Evolutionary conservation across 352 stramenopile species (phyloP), one percentile per base, ranked within the genome.

Genomic region (Pythium graminicola): DNA sequence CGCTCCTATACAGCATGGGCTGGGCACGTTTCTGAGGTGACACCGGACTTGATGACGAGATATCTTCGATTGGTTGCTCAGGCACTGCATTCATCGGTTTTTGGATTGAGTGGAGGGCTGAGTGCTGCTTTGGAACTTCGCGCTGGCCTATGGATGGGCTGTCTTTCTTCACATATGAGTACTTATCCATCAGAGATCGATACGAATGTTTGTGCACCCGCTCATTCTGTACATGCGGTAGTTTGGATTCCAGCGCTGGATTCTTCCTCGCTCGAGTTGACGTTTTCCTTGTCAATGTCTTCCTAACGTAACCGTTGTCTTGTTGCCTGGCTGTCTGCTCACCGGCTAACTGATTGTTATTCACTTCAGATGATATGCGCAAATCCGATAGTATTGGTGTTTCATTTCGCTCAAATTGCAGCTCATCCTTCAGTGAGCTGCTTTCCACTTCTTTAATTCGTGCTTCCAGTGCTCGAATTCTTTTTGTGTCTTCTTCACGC

Each of bases 401-500:
- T n/a, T n/a, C n/a, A n/a, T n/a, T n/a, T n/a, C n/a, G n/a, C n/a
- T n/a, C n/a, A n/a, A n/a, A n/a, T n/a, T n/a, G n/a, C n/a, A n/a
- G n/a, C n/a, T n/a, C n/a, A n/a, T n/a, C n/a, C n/a, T n/a, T n/a
- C n/a, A n/a, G n/a, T n/a, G n/a, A n/a, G n/a, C n/a, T n/a, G n/a
- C n/a, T n/a, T 22, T 59, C 50, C 14, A 53, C 7, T 10, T 55
- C 43, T 22, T 45, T 50, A 31, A 55, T 10, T 13, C 40, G 46
- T 0, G 50, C 42, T 19, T 81, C 70, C 2, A 85, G 47, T 3
- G 72, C 59, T 41, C 72, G 83, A 17, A 88, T 88, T 31, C 69
- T 70, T 35, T 71, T 70, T 11, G 66, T 31, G 6, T 89, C 75
- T 36, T 89, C 75, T 1, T 84, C 65, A 66, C 70, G 65, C 70